A percentile compares a stretch with the other conserved stretches of the same genome.
These are phyloP conservation scores for Novymonas esmeraldas DNA, from an alignment of 208 protist genomes.

Conservation along the genomic window DNA sequence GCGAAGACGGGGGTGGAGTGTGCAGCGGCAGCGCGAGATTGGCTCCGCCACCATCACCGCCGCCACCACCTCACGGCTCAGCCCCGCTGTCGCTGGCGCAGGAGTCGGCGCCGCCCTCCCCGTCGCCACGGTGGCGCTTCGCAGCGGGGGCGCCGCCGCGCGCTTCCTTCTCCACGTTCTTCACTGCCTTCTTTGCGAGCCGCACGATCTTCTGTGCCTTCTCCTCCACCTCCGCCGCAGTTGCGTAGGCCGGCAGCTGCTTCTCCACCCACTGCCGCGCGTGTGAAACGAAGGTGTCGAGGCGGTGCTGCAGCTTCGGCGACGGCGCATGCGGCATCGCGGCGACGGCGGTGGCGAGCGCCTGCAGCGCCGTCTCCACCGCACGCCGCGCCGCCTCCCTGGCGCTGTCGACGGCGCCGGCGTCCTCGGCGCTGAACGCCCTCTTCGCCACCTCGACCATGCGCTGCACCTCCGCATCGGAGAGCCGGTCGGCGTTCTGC, in stretches of 20 bases:
- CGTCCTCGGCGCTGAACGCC: slow-evolving; percentile 48
- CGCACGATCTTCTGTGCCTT: slow-evolving; percentile 64
- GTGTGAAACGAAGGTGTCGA: slow-evolving; percentile 55
- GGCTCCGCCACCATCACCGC: no score
- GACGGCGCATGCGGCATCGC: slow-evolving; percentile 41
- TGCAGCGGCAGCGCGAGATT: no score
- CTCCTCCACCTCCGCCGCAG: slow-evolving; percentile 37
- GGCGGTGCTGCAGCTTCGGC: slow-evolving; percentile 54
- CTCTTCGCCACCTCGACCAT: slow-evolving; percentile 64
- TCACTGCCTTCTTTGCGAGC: slow-evolving; percentile 30
- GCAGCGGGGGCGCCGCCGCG: slow-evolving; percentile 7
- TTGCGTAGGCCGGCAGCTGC: slow-evolving; percentile 55
- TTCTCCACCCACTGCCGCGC: slow-evolving; percentile 57
- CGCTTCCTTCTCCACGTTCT: slow-evolving; percentile 21
- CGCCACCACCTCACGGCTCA: not conserved
- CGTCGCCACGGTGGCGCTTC: slow-evolving; percentile 29
- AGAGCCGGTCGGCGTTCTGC: slow-evolving; percentile 77
- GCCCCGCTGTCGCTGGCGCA: slow-evolving; percentile 27
- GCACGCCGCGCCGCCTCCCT: slow-evolving; percentile 28
- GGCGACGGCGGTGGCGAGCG: slow-evolving; percentile 42
- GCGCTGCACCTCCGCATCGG: slow-evolving; percentile 51
- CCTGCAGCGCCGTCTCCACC: slow-evolving; percentile 38
- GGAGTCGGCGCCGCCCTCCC: slow-evolving; percentile 4
- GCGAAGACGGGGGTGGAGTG: not conserved
- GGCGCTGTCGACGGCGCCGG: slow-evolving; percentile 32